Conservation (phyloP, 2,329 filamentous ascomycete genomes). For the Neurospora sp. region DNA sequence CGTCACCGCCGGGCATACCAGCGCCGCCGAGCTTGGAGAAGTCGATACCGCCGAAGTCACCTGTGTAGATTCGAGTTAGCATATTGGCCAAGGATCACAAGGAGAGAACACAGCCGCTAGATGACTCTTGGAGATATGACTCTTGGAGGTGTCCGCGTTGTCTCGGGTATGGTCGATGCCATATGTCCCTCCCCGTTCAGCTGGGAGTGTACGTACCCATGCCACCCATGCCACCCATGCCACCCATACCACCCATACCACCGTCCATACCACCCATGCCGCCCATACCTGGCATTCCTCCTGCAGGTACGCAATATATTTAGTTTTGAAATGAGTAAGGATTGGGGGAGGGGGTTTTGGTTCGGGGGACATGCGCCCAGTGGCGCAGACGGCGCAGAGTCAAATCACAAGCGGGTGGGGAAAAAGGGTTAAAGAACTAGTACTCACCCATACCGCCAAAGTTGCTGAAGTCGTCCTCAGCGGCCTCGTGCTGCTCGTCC, state of each 20-base stretch:
- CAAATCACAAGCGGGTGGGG: conserved; percentile 3
- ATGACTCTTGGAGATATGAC: not conserved
- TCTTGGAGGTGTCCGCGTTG: not conserved
- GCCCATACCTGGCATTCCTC: conserved; percentile 38
- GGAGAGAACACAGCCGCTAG: not conserved
- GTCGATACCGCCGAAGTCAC: conserved; percentile 79
- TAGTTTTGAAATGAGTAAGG: conserved; percentile 7
- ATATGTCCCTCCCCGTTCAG: not conserved
- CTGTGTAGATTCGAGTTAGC: conserved; percentile 20
- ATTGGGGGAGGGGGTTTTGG: not conserved
- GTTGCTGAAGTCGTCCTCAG: conserved; percentile 68
- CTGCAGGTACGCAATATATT: conserved; percentile 23
- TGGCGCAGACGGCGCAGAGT: conserved; percentile 4
- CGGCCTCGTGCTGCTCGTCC: conserved; percentile 90
- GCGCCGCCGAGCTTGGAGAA: conserved; percentile 80
- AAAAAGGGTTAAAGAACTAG: conserved; percentile 1
- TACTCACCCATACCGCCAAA: conserved; percentile 53
- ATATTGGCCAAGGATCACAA: not conserved
- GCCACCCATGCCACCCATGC: conserved; percentile 6
- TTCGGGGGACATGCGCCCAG: not conserved
- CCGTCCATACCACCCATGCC: conserved; percentile 16
- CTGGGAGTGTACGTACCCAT: conserved; percentile 18
- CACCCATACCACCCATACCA: conserved; percentile 2
- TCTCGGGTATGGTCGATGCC: conserved; percentile 2
- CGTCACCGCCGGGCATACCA: conserved; percentile 34